Base-by-base conservation (phyloP, 345 rosid species). In the Eutrema heterophyllum region DNA sequence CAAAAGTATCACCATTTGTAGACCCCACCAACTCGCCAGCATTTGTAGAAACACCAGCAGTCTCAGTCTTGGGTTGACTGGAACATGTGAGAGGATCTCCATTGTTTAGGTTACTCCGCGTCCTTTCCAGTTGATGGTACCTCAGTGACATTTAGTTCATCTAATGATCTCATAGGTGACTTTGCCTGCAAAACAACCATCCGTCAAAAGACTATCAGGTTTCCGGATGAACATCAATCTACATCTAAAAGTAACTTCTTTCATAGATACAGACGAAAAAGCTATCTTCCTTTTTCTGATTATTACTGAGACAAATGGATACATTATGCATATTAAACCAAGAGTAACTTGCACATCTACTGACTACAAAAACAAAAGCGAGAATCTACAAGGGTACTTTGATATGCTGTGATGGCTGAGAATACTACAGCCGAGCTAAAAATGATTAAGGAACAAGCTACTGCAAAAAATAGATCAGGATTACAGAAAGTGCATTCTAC, bases 81-180 rank as follows among this genome's bases (percentile, higher is more conserved):
- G 77, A 82, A 74, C 70, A 62, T 29, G 71, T 43, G 71, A 60
- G 38, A 38, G 67, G 63, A 60, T 82, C 81, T 68, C 74, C 74
- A 38, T 27, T 70, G 49, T 70, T 69, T 26, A 39, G 43, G 67
- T 72, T 71, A 63, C 62, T 70, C 57, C 72, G 59, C 62, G 67
- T 75, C 71, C 84, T 88, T 68, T 82, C 91, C 5, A 71, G 89
- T 81, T 43, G 90, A 70, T 68, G 80, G 82, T 74, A 83, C 88
- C 81, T 89, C 96, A 36, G 75, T 74, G 70, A 91, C 91, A 72
- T 67, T 74, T 52, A 94, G 83, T 74, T 94, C 96, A 44, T 88
- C 96, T 61, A 94, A 80, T 51, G 87, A 84, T 84, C 89, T 84
- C 79, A 86, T 53, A 26, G 98, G 96, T 39, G 98, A 93, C 49